Base-by-base conservation (phyloP, 306 rosid genomes). In the Quercus dentata region DNA sequence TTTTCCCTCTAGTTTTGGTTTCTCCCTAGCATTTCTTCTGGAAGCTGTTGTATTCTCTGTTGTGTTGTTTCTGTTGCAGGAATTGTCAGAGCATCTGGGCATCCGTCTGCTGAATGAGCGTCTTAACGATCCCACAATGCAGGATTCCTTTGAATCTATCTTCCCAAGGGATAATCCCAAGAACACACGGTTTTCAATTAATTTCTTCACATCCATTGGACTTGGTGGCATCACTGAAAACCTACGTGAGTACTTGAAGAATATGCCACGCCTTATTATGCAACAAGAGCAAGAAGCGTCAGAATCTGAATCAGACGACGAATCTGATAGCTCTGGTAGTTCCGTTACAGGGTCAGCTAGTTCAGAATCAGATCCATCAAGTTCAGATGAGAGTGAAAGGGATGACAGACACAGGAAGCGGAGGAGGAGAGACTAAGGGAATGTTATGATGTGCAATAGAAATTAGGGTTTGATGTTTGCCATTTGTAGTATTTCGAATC, bases 191-290 rank as follows among this genome's bases (percentile, higher is more conserved):
- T 95, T 95, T 76, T 84, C 94, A 54, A 95, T 95, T 44, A 95
- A 95, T 78, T 94, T 94, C 83, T 94, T 94, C 87, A 94, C 99
- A 15, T 92, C 97, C 46, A 94, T 94, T 77, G 98, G 99, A 56
- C 98, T 95, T 76, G 97, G 97, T 77, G 97, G 98, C 58, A 89
- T 95, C 74, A 95, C 99, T 0, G 99, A 95, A 79, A 95, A 89
- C 74, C 82, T 95, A 46, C 96, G 98, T 0, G 97, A 93, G 74
- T 91, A 93, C 81, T 81, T 95, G 87, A 93, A 90, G 90, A 91
- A 90, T 64, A 95, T 95, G 99, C 97, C 98, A 1, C 90, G 97
- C 51, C 92, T 92, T 9, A 95, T 94, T 69, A 91, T 94, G 97
- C 95, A 94, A 79, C 97, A 92, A 71, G 91, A 89, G 80, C 85